phyloP scores from a whole-genome alignment of 2,329 filamentous ascomycete genomes.

The Oidium heveae region DNA sequence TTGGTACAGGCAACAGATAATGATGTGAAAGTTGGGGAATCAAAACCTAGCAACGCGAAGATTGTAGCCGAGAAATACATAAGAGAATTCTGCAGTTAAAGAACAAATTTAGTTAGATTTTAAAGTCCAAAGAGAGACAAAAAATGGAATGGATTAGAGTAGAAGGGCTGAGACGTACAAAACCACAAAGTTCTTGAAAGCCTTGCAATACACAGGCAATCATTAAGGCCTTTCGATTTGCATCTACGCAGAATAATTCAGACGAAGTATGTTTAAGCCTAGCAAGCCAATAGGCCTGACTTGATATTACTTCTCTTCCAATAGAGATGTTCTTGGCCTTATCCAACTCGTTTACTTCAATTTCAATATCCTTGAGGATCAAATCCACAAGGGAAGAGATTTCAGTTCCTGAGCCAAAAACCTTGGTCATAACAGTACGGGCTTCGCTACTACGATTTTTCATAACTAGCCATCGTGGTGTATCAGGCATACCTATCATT shows the following conservation, averaged over 20 bases:
- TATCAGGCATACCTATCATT: slow-evolving; percentile 58
- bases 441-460: slow-evolving; percentile 36
- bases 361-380: slow-evolving; percentile 44
- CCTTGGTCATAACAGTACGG: slow-evolving; percentile 33
- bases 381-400: slow-evolving; percentile 24
- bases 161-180: slow-evolving; percentile 23
- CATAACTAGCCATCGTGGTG: slow-evolving; percentile 65
- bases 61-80: slow-evolving; percentile 85
- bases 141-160: not conserved
- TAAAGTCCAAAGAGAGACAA: too few relatives aligned
- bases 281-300: slow-evolving; percentile 7
- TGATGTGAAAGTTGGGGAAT: slow-evolving; percentile 53
- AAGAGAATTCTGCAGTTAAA: slow-evolving; percentile 38
- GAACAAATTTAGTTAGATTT: too few relatives aligned
- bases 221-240: slow-evolving; percentile 47
- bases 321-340: slow-evolving; percentile 18
- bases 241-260: slow-evolving; percentile 29
- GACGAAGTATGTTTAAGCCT: slow-evolving; percentile 19
- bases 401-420: slow-evolving; percentile 27
- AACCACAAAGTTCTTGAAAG: slow-evolving; percentile 70
- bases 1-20: slow-evolving; percentile 64
- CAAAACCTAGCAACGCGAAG: slow-evolving; percentile 53
- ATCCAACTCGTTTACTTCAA: slow-evolving; percentile 47
- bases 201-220: slow-evolving; percentile 76
- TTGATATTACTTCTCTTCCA: slow-evolving; percentile 6